These are phyloP conservation scores for Filobasidium floriforme DNA, from an alignment of 768 basidiomycete species.

Conservation along the genomic window DNA sequence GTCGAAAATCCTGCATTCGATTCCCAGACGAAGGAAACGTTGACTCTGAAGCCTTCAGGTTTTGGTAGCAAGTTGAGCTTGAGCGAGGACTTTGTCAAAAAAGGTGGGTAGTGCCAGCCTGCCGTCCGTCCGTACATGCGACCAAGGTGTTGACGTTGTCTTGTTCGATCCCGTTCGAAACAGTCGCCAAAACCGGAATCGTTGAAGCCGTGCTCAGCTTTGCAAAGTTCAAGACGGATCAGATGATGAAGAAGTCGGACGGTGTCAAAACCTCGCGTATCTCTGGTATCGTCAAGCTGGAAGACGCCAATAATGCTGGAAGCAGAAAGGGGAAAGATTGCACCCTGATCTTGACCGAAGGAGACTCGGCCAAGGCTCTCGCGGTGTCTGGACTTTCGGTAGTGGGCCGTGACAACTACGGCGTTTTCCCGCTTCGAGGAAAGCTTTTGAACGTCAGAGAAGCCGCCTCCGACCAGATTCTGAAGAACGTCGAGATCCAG, in stretches of 20 bases:
- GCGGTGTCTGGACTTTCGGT: conserved; percentile 91
- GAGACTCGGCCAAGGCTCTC: conserved; percentile 95
- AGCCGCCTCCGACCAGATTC: conserved; percentile 88
- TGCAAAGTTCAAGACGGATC: conserved; percentile 95
- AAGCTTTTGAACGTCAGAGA: conserved; percentile 96
- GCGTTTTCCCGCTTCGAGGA: conserved; percentile 94
- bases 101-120: conserved; percentile 54
- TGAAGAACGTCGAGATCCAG: conserved; percentile 96
- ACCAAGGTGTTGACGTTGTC: neutral
- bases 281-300: conserved; percentile 81
- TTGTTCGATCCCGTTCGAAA: neutral
- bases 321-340: conserved; percentile 70
- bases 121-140: too few species aligned
- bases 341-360: conserved; percentile 95
- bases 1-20: conserved; percentile 98
- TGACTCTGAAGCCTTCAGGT: conserved; percentile 77
- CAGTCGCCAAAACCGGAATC: conserved; percentile 81
- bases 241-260: conserved; percentile 91
- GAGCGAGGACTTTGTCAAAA: conserved; percentile 92
- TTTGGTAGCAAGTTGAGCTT: conserved; percentile 73
- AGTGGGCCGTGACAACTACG: conserved; percentile 92
- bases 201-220: conserved; percentile 87
- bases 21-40: conserved; percentile 94
- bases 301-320: conserved; percentile 96
- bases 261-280: conserved; percentile 80